These are phyloP conservation scores for Salisapilia sapeloensis DNA, from an alignment of 352 stramenopile genomes.

Conservation along the genomic window DNA sequence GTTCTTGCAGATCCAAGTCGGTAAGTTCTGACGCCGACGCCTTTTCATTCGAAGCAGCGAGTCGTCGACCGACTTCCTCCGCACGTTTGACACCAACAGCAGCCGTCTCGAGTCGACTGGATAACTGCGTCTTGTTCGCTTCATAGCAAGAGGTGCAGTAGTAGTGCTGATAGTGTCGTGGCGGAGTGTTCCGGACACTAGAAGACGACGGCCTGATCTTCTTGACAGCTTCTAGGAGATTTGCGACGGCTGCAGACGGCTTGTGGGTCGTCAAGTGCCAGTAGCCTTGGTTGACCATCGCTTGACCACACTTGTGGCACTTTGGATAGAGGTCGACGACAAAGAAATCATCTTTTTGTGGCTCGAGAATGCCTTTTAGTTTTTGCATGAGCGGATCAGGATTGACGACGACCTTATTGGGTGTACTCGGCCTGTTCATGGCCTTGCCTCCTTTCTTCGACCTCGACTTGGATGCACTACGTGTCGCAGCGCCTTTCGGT, in stretches of 20 bases:
- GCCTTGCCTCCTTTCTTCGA: slow-evolving; percentile 36
- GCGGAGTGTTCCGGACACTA: slow-evolving; percentile 41
- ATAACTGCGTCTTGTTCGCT: slow-evolving; percentile 51
- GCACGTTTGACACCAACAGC: slow-evolving; percentile 43
- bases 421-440: slow-evolving; percentile 17
- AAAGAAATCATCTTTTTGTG: slow-evolving; percentile 99
- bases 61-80: slow-evolving; percentile 36
- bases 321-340: slow-evolving; percentile 89
- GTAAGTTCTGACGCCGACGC: slow-evolving; percentile 32
- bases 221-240: slow-evolving; percentile 66
- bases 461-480: slow-evolving; percentile 43
- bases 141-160: slow-evolving; percentile 60
- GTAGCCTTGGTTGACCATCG: slow-evolving; percentile 75
- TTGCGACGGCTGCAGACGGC: slow-evolving; percentile 37
- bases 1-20: slow-evolving; percentile 62
- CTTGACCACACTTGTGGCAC: slow-evolving; percentile 77
- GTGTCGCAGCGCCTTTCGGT: slow-evolving; percentile 22
- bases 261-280: slow-evolving; percentile 65
- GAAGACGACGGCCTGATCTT: slow-evolving; percentile 45
- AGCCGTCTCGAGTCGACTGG: slow-evolving; percentile 58
- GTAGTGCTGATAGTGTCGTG: slow-evolving; percentile 72
- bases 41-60: slow-evolving; percentile 45
- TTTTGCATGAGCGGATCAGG: slow-evolving; percentile 95
- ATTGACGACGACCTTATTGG: slow-evolving; percentile 63
- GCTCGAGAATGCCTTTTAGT: slow-evolving; percentile 93